These are phyloP conservation scores for Camelina hispida DNA, from an alignment of 345 rosid species.

Conservation along the genomic window DNA sequence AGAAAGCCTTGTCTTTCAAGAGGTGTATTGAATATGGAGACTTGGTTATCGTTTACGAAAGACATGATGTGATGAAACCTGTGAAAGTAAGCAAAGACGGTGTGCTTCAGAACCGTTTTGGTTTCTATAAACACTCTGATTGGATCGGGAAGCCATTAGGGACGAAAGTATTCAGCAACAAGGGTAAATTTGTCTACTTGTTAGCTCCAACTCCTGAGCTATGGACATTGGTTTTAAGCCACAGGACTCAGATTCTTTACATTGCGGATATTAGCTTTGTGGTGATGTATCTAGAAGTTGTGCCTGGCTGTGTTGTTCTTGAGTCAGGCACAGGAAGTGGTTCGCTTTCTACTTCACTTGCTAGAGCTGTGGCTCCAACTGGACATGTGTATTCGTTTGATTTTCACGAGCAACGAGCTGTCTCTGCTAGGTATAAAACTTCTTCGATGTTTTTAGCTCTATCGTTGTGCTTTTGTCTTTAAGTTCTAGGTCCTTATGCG, in stretches of 20 bases:
- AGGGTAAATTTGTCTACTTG: constrained; percentile 80
- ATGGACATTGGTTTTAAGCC: constrained; percentile 94
- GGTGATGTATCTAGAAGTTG: constrained; percentile 78
- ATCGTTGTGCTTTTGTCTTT: not conserved
- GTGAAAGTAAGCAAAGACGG: constrained; percentile 60
- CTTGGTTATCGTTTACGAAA: constrained; percentile 81
- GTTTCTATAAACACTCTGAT: constrained; percentile 77
- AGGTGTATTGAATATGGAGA: constrained; percentile 70
- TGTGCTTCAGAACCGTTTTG: constrained; percentile 89
- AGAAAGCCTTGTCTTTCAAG: constrained; percentile 60
- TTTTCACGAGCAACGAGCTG: constrained; percentile 94
- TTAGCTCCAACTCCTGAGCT: constrained; percentile 91
- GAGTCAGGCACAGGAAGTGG: constrained; percentile 98
- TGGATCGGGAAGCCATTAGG: constrained; percentile 98
- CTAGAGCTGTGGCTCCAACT: constrained; percentile 86
- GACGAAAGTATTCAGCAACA: constrained; percentile 86
- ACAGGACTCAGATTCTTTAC: constrained; percentile 95
- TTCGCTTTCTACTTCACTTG: constrained; percentile 83
- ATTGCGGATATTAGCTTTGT: constrained; percentile 90
- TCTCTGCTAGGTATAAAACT: constrained; percentile 74
- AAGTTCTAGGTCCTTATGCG: not conserved
- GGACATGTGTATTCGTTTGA: constrained; percentile 95
- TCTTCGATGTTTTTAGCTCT: not conserved
- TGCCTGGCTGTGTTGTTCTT: constrained; percentile 88
- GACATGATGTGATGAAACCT: constrained; percentile 85